Base-by-base conservation (phyloP, 805 yeast genomes). In the Yamadazyma akitaensis region DNA sequence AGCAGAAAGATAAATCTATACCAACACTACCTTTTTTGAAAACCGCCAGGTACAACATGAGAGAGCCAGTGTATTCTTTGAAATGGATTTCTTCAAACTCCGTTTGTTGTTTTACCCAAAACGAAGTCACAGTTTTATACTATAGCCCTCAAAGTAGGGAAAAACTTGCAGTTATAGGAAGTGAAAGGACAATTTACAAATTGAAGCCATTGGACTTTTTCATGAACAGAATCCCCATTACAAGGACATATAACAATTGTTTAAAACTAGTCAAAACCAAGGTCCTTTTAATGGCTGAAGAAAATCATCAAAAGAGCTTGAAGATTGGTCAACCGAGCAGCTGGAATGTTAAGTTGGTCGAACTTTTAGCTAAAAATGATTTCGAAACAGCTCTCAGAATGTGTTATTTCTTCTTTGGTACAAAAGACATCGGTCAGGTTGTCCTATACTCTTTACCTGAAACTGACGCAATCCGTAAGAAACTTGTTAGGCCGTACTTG, bases 281-380 rank as follows among this genome's bases (percentile, higher is more conserved):
- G 16, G 19, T 31, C 17, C 30, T 49, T n/a, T 21, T 49, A 17
- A n/a, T 44, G 14, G 11, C 28, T 3, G 37, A 42, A 6, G 26
- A 24, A 26, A 25, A 37, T 26, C 39, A 38, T 31, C 34, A 26
- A 70, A 49, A 72, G 76, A 1, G 71, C 76, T 40, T 88, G 0
- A 75, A 66, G 5, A 72, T 82, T 2, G 96, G 91, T 0, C 69
- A 80, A 19, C 62, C 81, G 13, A 68, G 81, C 2, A 81, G 76
- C 53, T 88, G 90, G 96, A 88, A 84, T 0, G 91, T 85, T 53
- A 67, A 72, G 24, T 61, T 87, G 1, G 60, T 77, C 47, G 68
- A 63, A 6, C 57, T 77, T 11, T 67, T 88, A 40, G 67, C 76
- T 10, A 53, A 63, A 1, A 80, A 77, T 1, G 60, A 75, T 18